A percentile compares a stretch with the other conserved stretches of the same genome.
Evolutionary conservation across 768 basidiomycete species (phyloP).

Genomic region (Lentinula detonsa): DNA sequence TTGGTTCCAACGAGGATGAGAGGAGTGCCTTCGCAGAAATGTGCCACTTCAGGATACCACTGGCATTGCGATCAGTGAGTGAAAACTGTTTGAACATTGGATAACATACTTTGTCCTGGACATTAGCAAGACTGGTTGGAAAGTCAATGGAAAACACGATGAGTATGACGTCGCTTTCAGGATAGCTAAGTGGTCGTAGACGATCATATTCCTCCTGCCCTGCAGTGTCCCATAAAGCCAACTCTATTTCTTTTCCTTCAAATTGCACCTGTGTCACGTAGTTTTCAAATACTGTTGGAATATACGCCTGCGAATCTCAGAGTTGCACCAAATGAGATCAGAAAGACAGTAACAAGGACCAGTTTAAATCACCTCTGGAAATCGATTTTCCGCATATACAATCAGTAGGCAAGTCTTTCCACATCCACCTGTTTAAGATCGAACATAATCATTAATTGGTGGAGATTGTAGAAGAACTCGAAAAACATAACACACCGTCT

Average conservation of each 20-base stretch:
- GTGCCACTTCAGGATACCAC: constrained; percentile 93
- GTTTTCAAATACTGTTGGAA: constrained; percentile 93
- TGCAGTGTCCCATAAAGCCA: constrained; percentile 98
- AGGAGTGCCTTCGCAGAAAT: constrained; percentile 87
- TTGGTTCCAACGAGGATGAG: constrained; percentile 92
- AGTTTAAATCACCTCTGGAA: constrained; percentile 70
- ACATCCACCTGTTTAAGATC: constrained; percentile 56
- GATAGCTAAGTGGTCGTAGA: constrained; percentile 79
- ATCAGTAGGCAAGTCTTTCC: constrained; percentile 95
- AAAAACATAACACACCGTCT: constrained; percentile 51
- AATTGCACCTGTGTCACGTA: constrained; percentile 84
- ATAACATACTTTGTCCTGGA: constrained; percentile 72
- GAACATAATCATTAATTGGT: not conserved
- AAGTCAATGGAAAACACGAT: constrained; percentile 95
- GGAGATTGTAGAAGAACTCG: not conserved
- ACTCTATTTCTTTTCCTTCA: constrained; percentile 84
- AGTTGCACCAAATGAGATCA: not conserved
- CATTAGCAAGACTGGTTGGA: constrained; percentile 85
- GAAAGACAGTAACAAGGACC: not conserved
- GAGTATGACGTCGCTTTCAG: constrained; percentile 86
- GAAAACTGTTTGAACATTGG: not conserved
- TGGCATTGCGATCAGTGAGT: constrained; percentile 19
- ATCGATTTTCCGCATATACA: constrained; percentile 94
- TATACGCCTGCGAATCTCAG: constrained; percentile 60
- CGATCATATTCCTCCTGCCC: constrained; percentile 97